These are phyloP conservation scores for Hemerocallis citrina DNA, from an alignment of 106 monocot genomes.

Conservation along the genomic window DNA sequence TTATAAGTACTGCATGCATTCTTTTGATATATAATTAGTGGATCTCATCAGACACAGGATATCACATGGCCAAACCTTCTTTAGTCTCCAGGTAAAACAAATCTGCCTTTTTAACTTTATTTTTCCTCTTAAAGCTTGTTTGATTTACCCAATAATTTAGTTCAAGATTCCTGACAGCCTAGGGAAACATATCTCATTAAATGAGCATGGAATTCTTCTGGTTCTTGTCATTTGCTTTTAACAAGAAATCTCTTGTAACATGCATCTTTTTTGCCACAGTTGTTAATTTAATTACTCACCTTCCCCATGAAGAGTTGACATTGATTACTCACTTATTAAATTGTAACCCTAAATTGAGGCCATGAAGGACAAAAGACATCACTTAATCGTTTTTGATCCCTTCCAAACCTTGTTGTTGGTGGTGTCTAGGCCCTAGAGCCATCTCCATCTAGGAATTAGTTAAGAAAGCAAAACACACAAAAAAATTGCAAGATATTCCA, in stretches of 20 bases:
- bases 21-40: too few relatives aligned
- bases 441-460: not conserved
- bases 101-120: too few relatives aligned
- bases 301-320: slow-evolving; percentile 5
- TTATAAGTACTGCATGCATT: too few relatives aligned
- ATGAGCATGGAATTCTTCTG: slow-evolving; percentile 6
- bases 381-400: not conserved
- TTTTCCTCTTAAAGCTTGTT: too few relatives aligned
- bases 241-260: not conserved
- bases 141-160: slow-evolving; percentile 3
- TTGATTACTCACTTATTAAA: not conserved
- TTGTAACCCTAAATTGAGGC: not conserved
- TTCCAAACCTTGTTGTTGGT: slow-evolving; percentile 3
- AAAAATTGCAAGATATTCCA: slow-evolving; percentile 4
- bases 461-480: not conserved
- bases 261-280: slow-evolving; percentile 9
- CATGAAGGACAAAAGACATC: slow-evolving; percentile 8
- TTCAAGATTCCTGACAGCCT: slow-evolving; percentile 14
- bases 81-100: too few relatives aligned
- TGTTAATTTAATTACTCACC: not conserved
- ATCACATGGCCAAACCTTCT: too few relatives aligned
- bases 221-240: not conserved
- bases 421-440: not conserved
- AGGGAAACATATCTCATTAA: slow-evolving; percentile 13
- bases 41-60: too few relatives aligned